Conservation (phyloP, 2,329 filamentous ascomycete genomes). For the Colletotrichum gloeosporioides region DNA sequence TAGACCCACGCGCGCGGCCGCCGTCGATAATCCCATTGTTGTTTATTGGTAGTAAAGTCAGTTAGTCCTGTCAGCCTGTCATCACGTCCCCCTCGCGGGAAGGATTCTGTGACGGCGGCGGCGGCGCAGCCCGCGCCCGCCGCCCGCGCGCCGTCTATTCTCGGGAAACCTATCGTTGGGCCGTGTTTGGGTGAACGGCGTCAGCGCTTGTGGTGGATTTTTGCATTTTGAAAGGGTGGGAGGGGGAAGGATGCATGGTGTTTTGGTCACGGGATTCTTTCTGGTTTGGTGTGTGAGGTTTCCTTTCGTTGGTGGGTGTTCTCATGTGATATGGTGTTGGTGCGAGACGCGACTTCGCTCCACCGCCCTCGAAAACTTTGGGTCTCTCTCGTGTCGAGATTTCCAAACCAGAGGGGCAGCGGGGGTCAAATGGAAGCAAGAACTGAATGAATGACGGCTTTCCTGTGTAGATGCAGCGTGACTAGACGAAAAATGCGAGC, state of each 20-base stretch:
- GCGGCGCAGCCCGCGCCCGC: background rate
- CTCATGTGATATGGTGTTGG: background rate
- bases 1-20: background rate
- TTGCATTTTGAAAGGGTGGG: background rate
- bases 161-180: background rate
- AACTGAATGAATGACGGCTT: background rate
- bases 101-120: background rate
- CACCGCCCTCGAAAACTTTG: accelerated
- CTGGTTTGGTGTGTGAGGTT: background rate
- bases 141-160: background rate
- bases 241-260: background rate
- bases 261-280: background rate
- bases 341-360: background rate
- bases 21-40: background rate
- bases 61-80: background rate
- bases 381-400: background rate
- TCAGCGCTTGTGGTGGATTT: background rate
- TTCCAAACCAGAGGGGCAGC: background rate
- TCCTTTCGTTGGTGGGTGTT: background rate
- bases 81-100: background rate
- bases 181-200: background rate
- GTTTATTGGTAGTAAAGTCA: background rate
- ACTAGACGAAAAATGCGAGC: background rate
- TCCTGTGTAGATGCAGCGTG: background rate
- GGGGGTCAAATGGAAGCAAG: background rate